phyloP scores from a whole-genome alignment of 1,284 basidiomycete genomes.

The Austroboletus novae-zelandiae region DNA sequence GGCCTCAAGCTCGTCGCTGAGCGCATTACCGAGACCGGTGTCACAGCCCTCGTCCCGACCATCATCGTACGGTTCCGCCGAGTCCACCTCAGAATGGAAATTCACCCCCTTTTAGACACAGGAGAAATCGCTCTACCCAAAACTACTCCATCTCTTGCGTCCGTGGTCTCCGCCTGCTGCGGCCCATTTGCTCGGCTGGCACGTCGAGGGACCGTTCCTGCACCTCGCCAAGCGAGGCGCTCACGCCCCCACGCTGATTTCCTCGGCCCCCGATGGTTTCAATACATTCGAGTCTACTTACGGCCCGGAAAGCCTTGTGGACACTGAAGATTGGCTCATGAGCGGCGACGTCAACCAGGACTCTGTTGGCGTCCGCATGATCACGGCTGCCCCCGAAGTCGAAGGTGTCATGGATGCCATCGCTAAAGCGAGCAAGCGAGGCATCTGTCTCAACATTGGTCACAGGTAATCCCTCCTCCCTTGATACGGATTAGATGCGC shows the following conservation, averaged over 20 bases:
- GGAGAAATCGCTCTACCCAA: slow-evolving; percentile 69
- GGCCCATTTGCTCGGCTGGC: slow-evolving; percentile 81
- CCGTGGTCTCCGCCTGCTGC: slow-evolving; percentile 59
- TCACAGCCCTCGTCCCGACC: slow-evolving; percentile 83
- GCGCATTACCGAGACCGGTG: slow-evolving; percentile 83
- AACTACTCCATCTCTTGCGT: slow-evolving; percentile 58
- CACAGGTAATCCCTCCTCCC: slow-evolving; percentile 57
- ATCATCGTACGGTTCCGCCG: slow-evolving; percentile 60
- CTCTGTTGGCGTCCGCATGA: slow-evolving; percentile 66
- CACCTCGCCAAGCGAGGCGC: slow-evolving; percentile 77
- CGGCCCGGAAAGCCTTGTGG: slow-evolving; percentile 59
- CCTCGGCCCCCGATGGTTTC: slow-evolving; percentile 59
- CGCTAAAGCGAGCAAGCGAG: slow-evolving; percentile 56
- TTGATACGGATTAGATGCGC: neutral
- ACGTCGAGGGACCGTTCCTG: slow-evolving; percentile 88
- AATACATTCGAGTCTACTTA: slow-evolving; percentile 73
- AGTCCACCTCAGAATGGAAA: neutral
- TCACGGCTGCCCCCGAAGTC: slow-evolving; percentile 87
- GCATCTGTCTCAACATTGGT: slow-evolving; percentile 80
- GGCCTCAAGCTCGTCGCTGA: slow-evolving; percentile 71
- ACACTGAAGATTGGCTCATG: slow-evolving; percentile 68
- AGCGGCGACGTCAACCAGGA: slow-evolving; percentile 32
- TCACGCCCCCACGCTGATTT: slow-evolving; percentile 69
- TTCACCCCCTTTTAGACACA: slow-evolving; percentile 53
- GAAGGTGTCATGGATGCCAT: slow-evolving; percentile 76